phyloP scores from a whole-genome alignment of 352 stramenopile genomes.

The Globisporangium cederbergense region DNA sequence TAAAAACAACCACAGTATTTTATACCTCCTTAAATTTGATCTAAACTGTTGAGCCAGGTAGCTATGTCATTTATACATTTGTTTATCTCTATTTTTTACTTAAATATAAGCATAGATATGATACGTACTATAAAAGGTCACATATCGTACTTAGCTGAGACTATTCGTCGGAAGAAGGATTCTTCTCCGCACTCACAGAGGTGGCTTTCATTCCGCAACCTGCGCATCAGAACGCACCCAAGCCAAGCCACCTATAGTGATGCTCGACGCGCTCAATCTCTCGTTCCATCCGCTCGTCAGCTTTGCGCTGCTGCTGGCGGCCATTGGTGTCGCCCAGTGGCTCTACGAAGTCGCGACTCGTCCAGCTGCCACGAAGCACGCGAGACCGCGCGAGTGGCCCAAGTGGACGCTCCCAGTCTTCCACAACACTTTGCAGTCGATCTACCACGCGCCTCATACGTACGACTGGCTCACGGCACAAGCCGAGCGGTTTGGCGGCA shows the following conservation, averaged over 20 bases:
- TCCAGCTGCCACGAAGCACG: constrained; percentile 7
- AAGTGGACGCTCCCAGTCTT: constrained; percentile 16
- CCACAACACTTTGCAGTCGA: constrained; percentile 18
- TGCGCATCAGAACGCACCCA: background rate
- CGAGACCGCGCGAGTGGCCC: constrained; percentile 3
- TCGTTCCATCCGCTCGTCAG: background rate
- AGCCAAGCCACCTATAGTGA: background rate
- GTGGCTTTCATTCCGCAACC: background rate
- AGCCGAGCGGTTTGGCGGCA: constrained; percentile 4
- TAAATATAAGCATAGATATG: too few species aligned
- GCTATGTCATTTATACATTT: too few species aligned
- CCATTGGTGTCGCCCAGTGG: background rate
- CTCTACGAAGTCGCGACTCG: constrained; percentile 7
- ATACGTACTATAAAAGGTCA: too few species aligned
- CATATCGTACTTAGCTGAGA: too few species aligned
- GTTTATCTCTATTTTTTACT: too few species aligned
- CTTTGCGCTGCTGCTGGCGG: background rate
- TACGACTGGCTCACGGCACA: constrained; percentile 12
- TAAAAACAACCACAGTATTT: background rate
- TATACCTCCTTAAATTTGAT: too few species aligned
- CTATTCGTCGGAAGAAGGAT: too few species aligned
- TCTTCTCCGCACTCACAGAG: too few species aligned
- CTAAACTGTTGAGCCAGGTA: too few species aligned
- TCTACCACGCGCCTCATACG: constrained; percentile 8
- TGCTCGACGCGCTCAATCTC: background rate